Evolutionary conservation across 2,329 filamentous ascomycete species (phyloP).

Genomic region (Phialophora expanda): DNA sequence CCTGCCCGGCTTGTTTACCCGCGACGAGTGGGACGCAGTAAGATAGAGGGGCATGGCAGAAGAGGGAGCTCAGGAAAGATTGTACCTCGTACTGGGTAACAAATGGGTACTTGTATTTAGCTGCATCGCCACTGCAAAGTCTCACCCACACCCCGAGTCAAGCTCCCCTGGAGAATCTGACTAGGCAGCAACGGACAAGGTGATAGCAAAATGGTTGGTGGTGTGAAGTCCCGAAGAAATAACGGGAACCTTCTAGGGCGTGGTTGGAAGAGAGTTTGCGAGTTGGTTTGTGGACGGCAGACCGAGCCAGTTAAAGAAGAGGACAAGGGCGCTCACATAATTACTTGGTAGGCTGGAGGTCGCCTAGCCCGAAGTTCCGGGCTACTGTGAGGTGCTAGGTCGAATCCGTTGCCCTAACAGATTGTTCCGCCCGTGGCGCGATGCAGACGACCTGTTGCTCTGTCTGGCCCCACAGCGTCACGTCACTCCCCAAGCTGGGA

Average conservation of each 20-base stretch:
- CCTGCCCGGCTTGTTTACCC: constrained; percentile 50
- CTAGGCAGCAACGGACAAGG: not conserved
- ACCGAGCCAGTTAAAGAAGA: constrained; percentile 22
- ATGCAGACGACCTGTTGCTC: not conserved
- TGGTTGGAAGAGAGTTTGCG: constrained; percentile 31
- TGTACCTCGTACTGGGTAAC: not conserved
- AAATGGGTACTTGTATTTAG: not conserved
- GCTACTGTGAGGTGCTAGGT: not conserved
- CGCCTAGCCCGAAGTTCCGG: not conserved
- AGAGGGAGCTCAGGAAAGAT: not conserved
- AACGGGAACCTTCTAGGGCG: not conserved
- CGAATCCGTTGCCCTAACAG: not conserved
- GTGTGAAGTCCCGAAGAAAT: constrained; percentile 4
- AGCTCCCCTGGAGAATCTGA: not conserved
- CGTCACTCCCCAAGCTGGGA: constrained; percentile 3
- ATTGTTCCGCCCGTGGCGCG: not conserved
- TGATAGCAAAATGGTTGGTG: constrained; percentile 3
- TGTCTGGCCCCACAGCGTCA: not conserved
- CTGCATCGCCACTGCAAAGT: not conserved
- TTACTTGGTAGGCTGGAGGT: too few relatives aligned
- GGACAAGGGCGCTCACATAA: not conserved
- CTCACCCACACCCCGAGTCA: not conserved
- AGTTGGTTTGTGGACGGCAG: constrained; percentile 14
- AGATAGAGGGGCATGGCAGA: constrained; percentile 53
- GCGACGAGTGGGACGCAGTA: constrained; percentile 54